Base-by-base conservation (phyloP, 2,329 filamentous ascomycete genomes). In the Stromatinia cepivora region DNA sequence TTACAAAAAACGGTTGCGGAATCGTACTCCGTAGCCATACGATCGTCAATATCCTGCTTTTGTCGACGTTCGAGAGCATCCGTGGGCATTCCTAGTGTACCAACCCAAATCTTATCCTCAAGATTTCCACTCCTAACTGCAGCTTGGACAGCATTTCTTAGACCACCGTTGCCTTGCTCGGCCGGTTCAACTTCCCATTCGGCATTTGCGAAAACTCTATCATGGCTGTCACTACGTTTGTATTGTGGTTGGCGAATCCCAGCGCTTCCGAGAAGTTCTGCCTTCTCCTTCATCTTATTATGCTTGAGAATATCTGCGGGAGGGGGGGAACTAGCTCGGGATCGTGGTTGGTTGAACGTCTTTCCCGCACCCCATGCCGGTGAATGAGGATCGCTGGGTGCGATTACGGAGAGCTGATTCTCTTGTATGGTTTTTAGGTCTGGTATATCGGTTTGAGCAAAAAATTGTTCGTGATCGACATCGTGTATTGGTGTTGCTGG, bases 41-140 rank as follows among this genome's bases (percentile, higher is more conserved):
- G 88, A 77, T 95, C 91, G 72, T 92, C 88, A 72, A 98, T 97
- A 66, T 94, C 92, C 70, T 91, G 85, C 78, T 91, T 94, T 76
- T 92, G 89, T 75, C 90, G 85, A 0, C 89, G 88, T 50, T 90
- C 85, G 34, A 98, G 84, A 10, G 90, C 90, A 80, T 98, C 94
- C 0, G 93, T 97, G 0, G 94, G 94, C 88, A 97, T 97, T 28
- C 94, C 95, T 56, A 98, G 81, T 0, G 94, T 96, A 66, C 94
- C 94, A 6, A 98, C 91, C 89, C 92, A 97, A n/a, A 90, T 90
- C 77, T 92, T 90, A 68, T 97, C 91, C 28, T 86, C 84, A 13
- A 93, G 81, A 71, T 86, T 85, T 28, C 89, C 90, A 67, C 89
- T 87, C 59, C 92, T 87, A 22, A 87, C 84, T 2, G 92, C 91